These are phyloP conservation scores for Starmerella sp. DNA, from an alignment of 805 yeast genomes.

Conservation along the genomic window DNA sequence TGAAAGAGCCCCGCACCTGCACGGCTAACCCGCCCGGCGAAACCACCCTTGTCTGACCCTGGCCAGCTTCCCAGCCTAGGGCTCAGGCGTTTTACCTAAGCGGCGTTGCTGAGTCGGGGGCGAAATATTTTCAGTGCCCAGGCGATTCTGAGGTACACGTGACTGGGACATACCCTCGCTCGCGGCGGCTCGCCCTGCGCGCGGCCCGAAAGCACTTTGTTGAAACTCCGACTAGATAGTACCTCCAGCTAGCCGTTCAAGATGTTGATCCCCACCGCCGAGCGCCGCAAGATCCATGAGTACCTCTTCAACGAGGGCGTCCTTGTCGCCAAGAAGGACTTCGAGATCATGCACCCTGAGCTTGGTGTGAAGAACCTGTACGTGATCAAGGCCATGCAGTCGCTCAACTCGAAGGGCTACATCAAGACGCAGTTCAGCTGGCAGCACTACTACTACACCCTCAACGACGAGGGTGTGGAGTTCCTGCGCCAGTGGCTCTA, in stretches of 20 bases:
- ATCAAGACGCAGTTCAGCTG: conserved; percentile 99
- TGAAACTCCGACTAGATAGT: conserved; percentile 15
- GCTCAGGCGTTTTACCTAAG: conserved; percentile 1
- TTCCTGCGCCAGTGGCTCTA: conserved; percentile 96
- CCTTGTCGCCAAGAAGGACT: conserved; percentile 98
- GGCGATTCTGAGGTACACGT: not conserved
- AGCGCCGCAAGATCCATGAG: conserved; percentile 98
- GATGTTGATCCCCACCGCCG: conserved; percentile 99
- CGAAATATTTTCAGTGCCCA: not conserved
- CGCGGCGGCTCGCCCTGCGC: conserved; percentile 5
- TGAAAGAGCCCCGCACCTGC: not conserved
- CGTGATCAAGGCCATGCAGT: conserved; percentile 97
- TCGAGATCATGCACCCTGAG: conserved; percentile 95
- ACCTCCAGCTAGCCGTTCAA: conserved; percentile 26
- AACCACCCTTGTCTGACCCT: not conserved
- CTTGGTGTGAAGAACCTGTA: conserved; percentile 95
- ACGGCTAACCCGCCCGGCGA: not conserved
- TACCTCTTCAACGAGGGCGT: conserved; percentile 99
- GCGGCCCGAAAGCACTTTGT: conserved; percentile 1
- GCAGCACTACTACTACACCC: conserved; percentile 99
- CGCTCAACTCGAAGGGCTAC: conserved; percentile 96
- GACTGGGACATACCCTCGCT: not conserved
- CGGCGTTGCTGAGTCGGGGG: not conserved
- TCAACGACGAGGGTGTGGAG: conserved; percentile 98
- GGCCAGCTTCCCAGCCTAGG: not conserved